Evolutionary conservation across 2,329 filamentous ascomycete genomes (phyloP), one percentile per base, ranked within the genome.

Genomic region (Leptographium flavum): DNA sequence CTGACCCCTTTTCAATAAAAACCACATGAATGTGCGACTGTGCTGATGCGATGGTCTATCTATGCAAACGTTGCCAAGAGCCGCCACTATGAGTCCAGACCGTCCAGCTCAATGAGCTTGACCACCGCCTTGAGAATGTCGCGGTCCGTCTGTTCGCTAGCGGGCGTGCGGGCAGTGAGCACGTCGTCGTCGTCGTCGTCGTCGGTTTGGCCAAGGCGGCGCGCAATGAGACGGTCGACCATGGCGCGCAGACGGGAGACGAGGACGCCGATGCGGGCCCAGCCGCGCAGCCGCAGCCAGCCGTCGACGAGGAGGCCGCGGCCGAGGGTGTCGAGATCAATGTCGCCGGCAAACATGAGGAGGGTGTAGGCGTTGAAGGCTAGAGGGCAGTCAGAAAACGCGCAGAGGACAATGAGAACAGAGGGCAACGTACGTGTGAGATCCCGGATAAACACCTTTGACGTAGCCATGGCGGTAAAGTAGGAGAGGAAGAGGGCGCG

Each of bases 251-350:
- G 63, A 50, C 90, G 71, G 39, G 82, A 84, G 3, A 94, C 82
- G 53, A 98, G 62, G 13, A 96, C 90, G 27, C 90, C 92, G 51
- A 98, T 92, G 39, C 92, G 76, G 1, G 92, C 90, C 92, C 92
- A 98, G 1, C 92, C 92, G 22, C 87, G 74, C 28, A 98, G 66
- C 31, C 71, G 62, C 45, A 96, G 68, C 92, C 90, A 96, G 43
- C 86, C 87, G 63, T 96, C 92, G 4, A 98, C 85, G 3, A 95
- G 68, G 17, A 98, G 66, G 0, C 92, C 92, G 21, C 88, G 71
- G 6, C 90, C 90, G 37, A 87, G 68, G 1, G 87, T 94, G 63
- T 96, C 92, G 3, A 96, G 76, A 48, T 79, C 76, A 42, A 96
- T 87, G 71, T 0, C 90, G 0, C 92, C 92, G 1, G 81, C 83